phyloP scores from a whole-genome alignment of 768 basidiomycete genomes.

The Hygrophoropsis aurantiaca region DNA sequence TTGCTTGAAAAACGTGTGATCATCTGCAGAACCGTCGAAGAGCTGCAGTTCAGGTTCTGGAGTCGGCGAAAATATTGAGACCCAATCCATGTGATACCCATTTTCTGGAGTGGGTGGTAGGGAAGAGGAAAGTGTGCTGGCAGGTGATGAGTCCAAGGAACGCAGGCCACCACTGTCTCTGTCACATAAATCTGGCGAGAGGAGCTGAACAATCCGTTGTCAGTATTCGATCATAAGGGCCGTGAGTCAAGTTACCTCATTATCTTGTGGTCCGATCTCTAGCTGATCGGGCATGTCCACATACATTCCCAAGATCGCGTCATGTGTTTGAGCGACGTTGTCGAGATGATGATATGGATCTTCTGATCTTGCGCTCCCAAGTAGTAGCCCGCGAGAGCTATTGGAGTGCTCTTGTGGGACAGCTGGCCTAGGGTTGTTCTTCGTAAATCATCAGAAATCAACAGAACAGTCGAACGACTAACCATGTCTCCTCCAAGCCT shows the following conservation, averaged over 20 bases:
- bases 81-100: neutral
- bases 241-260: neutral
- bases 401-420: neutral
- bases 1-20: no score
- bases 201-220: neutral
- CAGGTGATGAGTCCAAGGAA: constrained; percentile 19
- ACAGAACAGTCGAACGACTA: neutral
- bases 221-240: no score
- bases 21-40: neutral
- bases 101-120: constrained; percentile 17
- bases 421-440: no score
- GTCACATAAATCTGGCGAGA: neutral
- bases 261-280: neutral
- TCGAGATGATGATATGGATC: neutral
- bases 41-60: neutral
- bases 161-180: neutral
- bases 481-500: no score
- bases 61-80: neutral
- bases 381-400: neutral
- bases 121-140: constrained; percentile 20
- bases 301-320: neutral
- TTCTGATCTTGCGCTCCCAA: neutral
- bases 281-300: neutral
- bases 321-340: neutral
- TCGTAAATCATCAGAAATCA: neutral